Evolutionary conservation across 192 early-diverging fungal species (phyloP).

Genomic region (Borealophlyctis nickersoniae): DNA sequence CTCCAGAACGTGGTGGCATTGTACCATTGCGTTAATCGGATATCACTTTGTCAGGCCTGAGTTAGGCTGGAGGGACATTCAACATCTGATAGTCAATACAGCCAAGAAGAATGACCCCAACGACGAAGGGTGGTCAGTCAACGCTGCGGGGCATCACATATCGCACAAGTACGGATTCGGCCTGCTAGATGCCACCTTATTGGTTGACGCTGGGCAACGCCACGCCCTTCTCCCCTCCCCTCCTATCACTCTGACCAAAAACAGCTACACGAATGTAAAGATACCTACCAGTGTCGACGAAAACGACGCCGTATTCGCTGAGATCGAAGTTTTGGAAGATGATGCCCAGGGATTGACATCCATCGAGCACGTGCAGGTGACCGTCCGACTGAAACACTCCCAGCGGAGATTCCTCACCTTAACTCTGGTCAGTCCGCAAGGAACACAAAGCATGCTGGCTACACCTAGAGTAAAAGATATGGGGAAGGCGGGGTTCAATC

Average conservation of each 20-base stretch:
- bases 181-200: slow-evolving; percentile 72
- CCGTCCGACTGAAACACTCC: slow-evolving; percentile 71
- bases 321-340: slow-evolving; percentile 42
- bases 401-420: slow-evolving; percentile 37
- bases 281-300: slow-evolving; percentile 39
- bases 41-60: slow-evolving; percentile 69
- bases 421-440: slow-evolving; percentile 31
- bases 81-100: slow-evolving; percentile 76
- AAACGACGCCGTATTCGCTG: slow-evolving; percentile 28
- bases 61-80: slow-evolving; percentile 90
- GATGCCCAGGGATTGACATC: slow-evolving; percentile 43
- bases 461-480: slow-evolving; percentile 38
- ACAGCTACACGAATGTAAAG: slow-evolving; percentile 28
- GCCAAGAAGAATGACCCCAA: slow-evolving; percentile 64
- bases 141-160: slow-evolving; percentile 68
- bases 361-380: slow-evolving; percentile 86
- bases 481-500: slow-evolving; percentile 39
- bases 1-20: background rate
- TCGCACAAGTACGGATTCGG: slow-evolving; percentile 97
- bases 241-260: slow-evolving; percentile 46
- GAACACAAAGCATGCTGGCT: slow-evolving; percentile 45
- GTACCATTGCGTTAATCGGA: background rate
- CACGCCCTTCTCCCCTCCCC: slow-evolving; percentile 62
- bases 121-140: slow-evolving; percentile 72
- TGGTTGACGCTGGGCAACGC: slow-evolving; percentile 73